These are phyloP conservation scores for Yarrowia hollandica DNA, from an alignment of 805 yeast species.

Conservation along the genomic window DNA sequence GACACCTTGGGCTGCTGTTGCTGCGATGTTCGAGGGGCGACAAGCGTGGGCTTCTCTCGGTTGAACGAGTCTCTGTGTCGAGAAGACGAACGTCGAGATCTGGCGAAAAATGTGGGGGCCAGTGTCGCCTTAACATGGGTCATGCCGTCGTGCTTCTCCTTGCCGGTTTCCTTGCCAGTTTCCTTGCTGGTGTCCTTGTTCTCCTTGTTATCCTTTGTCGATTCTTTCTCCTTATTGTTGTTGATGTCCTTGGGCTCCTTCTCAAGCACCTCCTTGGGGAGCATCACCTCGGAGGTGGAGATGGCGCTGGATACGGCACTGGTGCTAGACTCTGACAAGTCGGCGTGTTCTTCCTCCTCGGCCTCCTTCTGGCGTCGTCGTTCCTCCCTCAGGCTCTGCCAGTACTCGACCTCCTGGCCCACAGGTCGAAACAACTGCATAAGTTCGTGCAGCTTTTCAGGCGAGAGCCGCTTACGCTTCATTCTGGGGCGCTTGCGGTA, in stretches of 20 bases:
- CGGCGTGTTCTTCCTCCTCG: neutral
- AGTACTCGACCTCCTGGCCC: slow-evolving; percentile 31
- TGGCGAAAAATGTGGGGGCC: slow-evolving; percentile 1
- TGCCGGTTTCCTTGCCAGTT: too few relatives aligned
- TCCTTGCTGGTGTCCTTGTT: too few relatives aligned
- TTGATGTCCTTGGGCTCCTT: neutral
- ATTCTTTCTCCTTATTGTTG: neutral
- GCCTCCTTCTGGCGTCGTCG: slow-evolving; percentile 15
- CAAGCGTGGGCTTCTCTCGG: slow-evolving; percentile 1
- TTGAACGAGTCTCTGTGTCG: slow-evolving; percentile 23
- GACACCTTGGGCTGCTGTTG: slow-evolving; percentile 13
- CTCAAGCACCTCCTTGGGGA: neutral
- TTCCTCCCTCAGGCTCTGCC: slow-evolving; percentile 13
- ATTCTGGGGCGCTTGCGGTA: slow-evolving; percentile 9
- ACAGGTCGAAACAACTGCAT: slow-evolving; percentile 35
- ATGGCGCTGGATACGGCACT: neutral
- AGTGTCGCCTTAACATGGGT: neutral
- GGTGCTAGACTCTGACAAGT: neutral
- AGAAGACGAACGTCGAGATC: neutral
- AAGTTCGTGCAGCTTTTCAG: slow-evolving; percentile 37
- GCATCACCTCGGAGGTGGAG: neutral
- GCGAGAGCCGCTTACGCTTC: slow-evolving; percentile 31
- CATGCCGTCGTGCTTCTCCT: too few relatives aligned
- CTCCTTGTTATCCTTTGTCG: neutral
- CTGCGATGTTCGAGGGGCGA: neutral